phyloP scores from a whole-genome alignment of 2,329 filamentous ascomycete genomes.

The Diaporthe aspalathi region DNA sequence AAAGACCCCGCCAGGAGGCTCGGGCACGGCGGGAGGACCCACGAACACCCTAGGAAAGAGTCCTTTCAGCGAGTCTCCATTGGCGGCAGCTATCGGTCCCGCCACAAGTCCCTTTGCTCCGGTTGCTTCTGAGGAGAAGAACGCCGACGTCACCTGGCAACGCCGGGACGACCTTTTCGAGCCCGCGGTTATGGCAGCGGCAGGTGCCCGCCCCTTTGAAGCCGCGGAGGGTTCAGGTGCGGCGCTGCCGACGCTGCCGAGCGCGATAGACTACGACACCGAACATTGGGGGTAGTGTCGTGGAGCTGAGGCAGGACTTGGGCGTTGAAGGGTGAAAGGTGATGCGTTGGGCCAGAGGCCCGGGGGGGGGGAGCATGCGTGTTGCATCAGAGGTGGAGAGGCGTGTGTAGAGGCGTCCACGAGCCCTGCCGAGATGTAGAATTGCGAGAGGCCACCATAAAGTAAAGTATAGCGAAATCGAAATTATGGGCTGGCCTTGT shows the following conservation, averaged over 20 bases:
- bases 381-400: neutral
- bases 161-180: conserved; percentile 4
- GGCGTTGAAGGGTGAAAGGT: neutral
- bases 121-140: too few relatives aligned
- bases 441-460: too few relatives aligned
- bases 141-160: neutral
- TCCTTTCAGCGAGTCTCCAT: neutral
- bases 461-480: too few relatives aligned
- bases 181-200: neutral
- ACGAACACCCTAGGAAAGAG: neutral
- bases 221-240: accelerated
- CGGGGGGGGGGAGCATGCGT: neutral
- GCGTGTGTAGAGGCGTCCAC: neutral
- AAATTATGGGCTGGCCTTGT: neutral
- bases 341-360: neutral
- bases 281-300: neutral
- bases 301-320: neutral
- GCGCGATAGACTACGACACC: conserved; percentile 1
- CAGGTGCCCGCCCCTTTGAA: neutral
- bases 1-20: too few relatives aligned
- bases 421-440: neutral
- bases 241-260: neutral
- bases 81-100: neutral
- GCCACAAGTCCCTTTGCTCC: neutral
- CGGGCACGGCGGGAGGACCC: neutral